Evolutionary conservation across 2,329 filamentous ascomycete genomes (phyloP).

Genomic region (Corinectria fuckeliana): DNA sequence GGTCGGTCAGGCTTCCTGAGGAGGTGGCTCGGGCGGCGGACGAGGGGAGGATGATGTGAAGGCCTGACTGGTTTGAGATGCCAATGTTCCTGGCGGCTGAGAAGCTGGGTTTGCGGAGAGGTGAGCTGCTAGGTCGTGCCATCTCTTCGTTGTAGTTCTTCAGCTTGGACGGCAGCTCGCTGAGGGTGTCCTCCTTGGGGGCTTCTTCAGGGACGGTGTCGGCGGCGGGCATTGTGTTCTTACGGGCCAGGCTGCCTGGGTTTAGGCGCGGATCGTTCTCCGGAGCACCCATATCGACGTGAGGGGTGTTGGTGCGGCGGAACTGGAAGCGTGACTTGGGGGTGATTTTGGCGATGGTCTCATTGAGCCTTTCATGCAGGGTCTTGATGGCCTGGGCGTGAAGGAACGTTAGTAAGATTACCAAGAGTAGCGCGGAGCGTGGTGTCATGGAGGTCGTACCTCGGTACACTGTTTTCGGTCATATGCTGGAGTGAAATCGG

Average conservation of each 20-base stretch:
- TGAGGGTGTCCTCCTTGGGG: slow-evolving; percentile 44
- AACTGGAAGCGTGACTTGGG: slow-evolving; percentile 87
- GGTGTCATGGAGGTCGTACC: slow-evolving; percentile 58
- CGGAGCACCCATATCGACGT: slow-evolving; percentile 52
- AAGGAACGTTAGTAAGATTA: neutral
- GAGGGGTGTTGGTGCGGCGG: slow-evolving; percentile 51
- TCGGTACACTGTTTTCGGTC: slow-evolving; percentile 87
- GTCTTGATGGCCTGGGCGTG: slow-evolving; percentile 75
- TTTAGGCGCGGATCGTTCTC: slow-evolving; percentile 53
- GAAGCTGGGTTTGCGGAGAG: slow-evolving; percentile 68
- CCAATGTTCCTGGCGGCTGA: slow-evolving; percentile 65
- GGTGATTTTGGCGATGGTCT: slow-evolving; percentile 69
- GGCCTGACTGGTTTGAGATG: slow-evolving; percentile 69
- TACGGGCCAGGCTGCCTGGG: slow-evolving; percentile 44
- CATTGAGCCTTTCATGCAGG: slow-evolving; percentile 78
- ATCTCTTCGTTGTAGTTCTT: slow-evolving; percentile 66
- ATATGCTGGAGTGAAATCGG: slow-evolving; percentile 83
- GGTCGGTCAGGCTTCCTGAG: slow-evolving; percentile 73
- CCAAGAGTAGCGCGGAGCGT: no score
- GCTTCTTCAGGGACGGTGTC: slow-evolving; percentile 3
- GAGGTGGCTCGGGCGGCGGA: slow-evolving; percentile 74
- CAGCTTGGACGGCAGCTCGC: slow-evolving; percentile 48
- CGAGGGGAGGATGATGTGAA: slow-evolving; percentile 79
- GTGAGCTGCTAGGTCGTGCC: slow-evolving; percentile 44
- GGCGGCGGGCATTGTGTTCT: slow-evolving; percentile 24